Conservation (phyloP, 768 basidiomycete species). For the Mycena latifolia region DNA sequence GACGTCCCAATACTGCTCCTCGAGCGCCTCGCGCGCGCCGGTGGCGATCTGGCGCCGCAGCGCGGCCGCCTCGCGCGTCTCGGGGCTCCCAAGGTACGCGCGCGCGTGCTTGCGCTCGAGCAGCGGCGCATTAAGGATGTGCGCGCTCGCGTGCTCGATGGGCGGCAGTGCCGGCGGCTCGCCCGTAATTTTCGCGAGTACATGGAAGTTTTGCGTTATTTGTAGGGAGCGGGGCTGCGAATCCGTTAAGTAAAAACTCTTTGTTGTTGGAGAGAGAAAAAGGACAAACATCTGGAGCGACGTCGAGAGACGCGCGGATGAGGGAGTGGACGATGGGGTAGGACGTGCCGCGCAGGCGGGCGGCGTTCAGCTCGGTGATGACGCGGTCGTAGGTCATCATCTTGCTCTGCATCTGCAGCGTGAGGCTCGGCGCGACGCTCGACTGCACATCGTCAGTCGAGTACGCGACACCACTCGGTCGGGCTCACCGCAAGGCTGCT, state of each 20-base stretch:
- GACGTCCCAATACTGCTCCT: slow-evolving; percentile 90
- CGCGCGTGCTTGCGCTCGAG: slow-evolving; percentile 88
- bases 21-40: slow-evolving; percentile 85
- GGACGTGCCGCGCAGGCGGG: slow-evolving; percentile 77
- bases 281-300: slow-evolving; percentile 67
- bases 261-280: neutral
- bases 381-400: slow-evolving; percentile 97
- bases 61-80: slow-evolving; percentile 73
- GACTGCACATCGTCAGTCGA: slow-evolving; percentile 38
- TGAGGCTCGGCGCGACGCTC: slow-evolving; percentile 64
- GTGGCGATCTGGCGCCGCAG: slow-evolving; percentile 81
- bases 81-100: slow-evolving; percentile 76
- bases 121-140: slow-evolving; percentile 83
- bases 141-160: slow-evolving; percentile 82
- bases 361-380: slow-evolving; percentile 80
- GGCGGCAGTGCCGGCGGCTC: slow-evolving; percentile 84
- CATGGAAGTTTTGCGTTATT: slow-evolving; percentile 77
- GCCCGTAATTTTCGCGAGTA: slow-evolving; percentile 80
- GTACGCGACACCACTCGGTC: neutral
- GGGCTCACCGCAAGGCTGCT: slow-evolving; percentile 63
- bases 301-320: slow-evolving; percentile 72
- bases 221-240: slow-evolving; percentile 64
- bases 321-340: slow-evolving; percentile 83
- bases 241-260: too few relatives aligned
- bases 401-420: slow-evolving; percentile 88